These are phyloP conservation scores for Saturnispora saitoi DNA, from an alignment of 805 yeast genomes.

Conservation along the genomic window DNA sequence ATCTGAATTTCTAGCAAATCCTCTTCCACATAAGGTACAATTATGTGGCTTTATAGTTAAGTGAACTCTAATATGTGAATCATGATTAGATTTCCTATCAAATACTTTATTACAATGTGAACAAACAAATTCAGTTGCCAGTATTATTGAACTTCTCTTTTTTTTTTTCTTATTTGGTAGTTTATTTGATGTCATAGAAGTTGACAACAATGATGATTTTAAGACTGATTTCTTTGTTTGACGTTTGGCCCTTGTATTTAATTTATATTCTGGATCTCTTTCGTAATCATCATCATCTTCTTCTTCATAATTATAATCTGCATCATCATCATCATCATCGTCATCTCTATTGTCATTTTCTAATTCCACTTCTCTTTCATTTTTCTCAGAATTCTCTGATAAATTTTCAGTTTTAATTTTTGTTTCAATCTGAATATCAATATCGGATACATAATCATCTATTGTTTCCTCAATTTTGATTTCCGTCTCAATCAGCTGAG, in stretches of 20 bases:
- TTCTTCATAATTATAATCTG: neutral
- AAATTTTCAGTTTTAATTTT: neutral
- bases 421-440: neutral
- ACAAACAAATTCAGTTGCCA: constrained; percentile 5
- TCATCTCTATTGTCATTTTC: neutral
- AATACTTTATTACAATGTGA: constrained; percentile 11
- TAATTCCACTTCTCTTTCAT: neutral
- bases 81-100: constrained; percentile 14
- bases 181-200: neutral
- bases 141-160: neutral
- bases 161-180: neutral
- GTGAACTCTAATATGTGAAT: constrained; percentile 14
- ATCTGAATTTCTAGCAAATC: constrained; percentile 14
- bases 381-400: neutral
- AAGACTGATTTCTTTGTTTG: neutral
- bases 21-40: constrained; percentile 10
- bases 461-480: neutral
- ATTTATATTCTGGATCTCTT: neutral
- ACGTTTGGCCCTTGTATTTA: neutral
- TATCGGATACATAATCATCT: neutral
- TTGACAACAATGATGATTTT: neutral
- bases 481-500: neutral
- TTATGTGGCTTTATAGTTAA: constrained; percentile 9
- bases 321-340: neutral
- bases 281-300: neutral